Base-by-base conservation (phyloP, 108 stramenopile genomes). In the Nannochloropsis gaditana region DNA sequence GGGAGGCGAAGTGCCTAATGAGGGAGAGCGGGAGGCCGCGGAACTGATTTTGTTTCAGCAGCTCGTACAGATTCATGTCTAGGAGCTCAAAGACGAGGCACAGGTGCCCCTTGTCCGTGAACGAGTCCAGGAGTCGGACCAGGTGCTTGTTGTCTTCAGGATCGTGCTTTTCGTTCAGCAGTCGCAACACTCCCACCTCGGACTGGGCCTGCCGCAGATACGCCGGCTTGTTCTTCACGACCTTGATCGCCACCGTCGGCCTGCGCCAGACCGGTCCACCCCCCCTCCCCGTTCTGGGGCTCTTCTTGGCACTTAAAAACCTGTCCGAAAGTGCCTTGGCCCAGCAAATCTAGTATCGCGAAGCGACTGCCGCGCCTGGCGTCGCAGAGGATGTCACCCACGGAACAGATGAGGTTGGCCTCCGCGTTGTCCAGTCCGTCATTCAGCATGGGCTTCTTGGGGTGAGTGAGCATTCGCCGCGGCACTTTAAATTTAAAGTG, bases 321-420 rank as follows among this genome's bases (percentile, higher is more conserved):
- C 92, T 98, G 97, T 8, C 97, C 98, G 89, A 99, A 99, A 41
- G 96, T 96, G 9, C 98, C 98, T 87, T 94, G 94, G 44, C 98
- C 98, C 43, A 99, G 85, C 43, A 93, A 80, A 17, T 90, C 89
- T 44, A 96, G 87, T 15, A 97, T 90, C 44, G 85, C 86, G 87
- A 85, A 92, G 45, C 42, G 21, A 43, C 50, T 50, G 43, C 73
- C 73, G 9, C 84, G 88, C 43, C 50, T 79, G 45, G 43, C 82
- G 44, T 43, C 19, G 9, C 87, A 82, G 9, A 91, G 86, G 5
- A 85, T 41, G 50, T 91, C 91, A 82, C 88, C 87, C 6, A 91
- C 91, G 44, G 80, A 81, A n/a, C 89, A 90, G 79, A 91, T 91
- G 11, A 91, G 82, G 79, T 91, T 90, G 80, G 84, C 84, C 41